Percentiles rank a stretch among this genome's conserved stretches.
phyloP scores from a whole-genome alignment of 768 basidiomycete genomes.

The Suillus spraguei region DNA sequence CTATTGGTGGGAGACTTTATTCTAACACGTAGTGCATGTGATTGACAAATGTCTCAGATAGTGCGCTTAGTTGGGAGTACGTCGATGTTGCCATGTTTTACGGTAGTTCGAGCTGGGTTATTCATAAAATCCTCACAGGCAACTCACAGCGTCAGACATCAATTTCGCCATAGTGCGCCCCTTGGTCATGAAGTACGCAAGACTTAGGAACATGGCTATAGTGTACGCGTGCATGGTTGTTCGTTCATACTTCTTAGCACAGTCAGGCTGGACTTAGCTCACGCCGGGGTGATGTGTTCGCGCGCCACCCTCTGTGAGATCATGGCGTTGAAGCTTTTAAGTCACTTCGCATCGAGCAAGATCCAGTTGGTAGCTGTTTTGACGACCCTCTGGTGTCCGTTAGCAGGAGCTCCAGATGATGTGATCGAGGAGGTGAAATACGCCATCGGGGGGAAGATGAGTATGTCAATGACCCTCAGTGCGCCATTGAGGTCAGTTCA shows the following conservation, averaged over 20 bases:
- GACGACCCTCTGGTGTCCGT: conserved; percentile 83
- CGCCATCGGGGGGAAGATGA: conserved; percentile 60
- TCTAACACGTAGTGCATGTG: not conserved
- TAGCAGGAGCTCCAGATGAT: conserved; percentile 71
- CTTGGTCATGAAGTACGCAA: conserved; percentile 76
- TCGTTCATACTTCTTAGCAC: conserved; percentile 74
- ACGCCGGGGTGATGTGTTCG: conserved; percentile 68
- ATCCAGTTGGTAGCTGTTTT: conserved; percentile 78
- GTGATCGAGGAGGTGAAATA: conserved; percentile 69
- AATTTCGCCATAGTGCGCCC: conserved; percentile 82
- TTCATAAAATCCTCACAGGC: conserved; percentile 42
- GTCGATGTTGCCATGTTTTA: conserved; percentile 29
- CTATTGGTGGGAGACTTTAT: conserved; percentile 27
- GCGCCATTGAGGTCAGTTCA: conserved; percentile 78
- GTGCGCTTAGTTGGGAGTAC: conserved; percentile 80
- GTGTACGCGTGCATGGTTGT: conserved; percentile 80
- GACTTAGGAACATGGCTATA: conserved; percentile 70
- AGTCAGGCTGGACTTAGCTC: conserved; percentile 73
- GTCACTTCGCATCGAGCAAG: conserved; percentile 70
- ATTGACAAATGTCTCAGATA: conserved; percentile 46
- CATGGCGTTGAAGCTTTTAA: conserved; percentile 84
- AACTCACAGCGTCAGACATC: conserved; percentile 81
- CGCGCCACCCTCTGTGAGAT: conserved; percentile 86
- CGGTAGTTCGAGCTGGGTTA: conserved; percentile 6
- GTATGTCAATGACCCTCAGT: conserved; percentile 65